These are phyloP conservation scores for Cercophora sp. DNA, from an alignment of 495 filamentous ascomycete genomes.

Conservation along the genomic window DNA sequence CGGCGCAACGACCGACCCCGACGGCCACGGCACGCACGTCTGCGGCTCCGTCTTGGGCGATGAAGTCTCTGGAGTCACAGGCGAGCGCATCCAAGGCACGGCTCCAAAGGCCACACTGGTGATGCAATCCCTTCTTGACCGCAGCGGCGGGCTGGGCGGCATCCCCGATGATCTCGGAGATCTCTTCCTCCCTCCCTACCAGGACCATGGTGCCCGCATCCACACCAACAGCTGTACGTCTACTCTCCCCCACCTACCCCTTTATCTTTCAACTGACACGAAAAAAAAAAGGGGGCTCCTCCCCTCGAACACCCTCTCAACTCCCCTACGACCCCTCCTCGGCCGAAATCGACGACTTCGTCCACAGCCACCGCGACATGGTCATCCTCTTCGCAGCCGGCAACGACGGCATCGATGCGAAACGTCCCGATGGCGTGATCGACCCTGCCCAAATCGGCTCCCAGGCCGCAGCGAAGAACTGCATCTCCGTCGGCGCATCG, in stretches of 20 bases:
- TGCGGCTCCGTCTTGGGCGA: constrained; percentile 10
- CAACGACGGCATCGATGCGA: constrained; percentile 7
- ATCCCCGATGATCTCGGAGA: background rate
- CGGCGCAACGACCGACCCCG: background rate
- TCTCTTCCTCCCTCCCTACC: background rate
- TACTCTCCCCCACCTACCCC: background rate
- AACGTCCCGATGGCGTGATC: background rate
- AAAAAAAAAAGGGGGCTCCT: background rate
- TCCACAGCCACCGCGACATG: background rate
- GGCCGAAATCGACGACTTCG: constrained; percentile 2
- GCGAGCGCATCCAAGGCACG: constrained; percentile 6
- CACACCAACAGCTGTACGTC: constrained; percentile 30
- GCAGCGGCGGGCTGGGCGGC: background rate
- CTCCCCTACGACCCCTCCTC: background rate
- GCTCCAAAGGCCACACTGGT: constrained; percentile 5
- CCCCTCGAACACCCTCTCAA: too few species aligned
- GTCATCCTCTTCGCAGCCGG: constrained; percentile 6
- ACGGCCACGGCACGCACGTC: constrained; percentile 11
- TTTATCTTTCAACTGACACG: too few species aligned
- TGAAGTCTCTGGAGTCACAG: background rate
- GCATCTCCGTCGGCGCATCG: constrained; percentile 9
- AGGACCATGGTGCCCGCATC: constrained; percentile 20
- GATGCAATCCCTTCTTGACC: background rate
- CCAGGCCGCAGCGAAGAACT: constrained; percentile 10
- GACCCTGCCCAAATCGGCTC: background rate